Evolutionary conservation across 2,329 filamentous ascomycete genomes (phyloP).

Genomic region (Sporothrix phasma): DNA sequence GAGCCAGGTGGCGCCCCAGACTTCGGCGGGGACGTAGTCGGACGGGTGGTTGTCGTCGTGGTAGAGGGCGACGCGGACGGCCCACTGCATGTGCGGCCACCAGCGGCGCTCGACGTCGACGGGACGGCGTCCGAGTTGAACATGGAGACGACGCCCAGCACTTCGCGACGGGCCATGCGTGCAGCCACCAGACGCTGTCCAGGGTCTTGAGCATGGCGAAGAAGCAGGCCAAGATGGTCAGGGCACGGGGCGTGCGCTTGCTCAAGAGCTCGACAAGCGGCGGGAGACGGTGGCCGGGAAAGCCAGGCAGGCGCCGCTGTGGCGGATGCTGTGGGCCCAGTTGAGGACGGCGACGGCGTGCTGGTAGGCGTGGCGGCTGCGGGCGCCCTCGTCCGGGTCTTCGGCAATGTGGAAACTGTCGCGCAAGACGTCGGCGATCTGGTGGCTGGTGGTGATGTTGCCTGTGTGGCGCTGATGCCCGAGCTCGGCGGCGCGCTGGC

Average conservation of each 20-base stretch:
- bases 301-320: slow-evolving; percentile 48
- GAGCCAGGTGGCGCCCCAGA: slow-evolving; percentile 32
- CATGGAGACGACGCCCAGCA: slow-evolving; percentile 51
- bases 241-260: slow-evolving; percentile 48
- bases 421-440: slow-evolving; percentile 25
- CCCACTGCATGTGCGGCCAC: slow-evolving; percentile 54
- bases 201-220: slow-evolving; percentile 55
- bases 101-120: slow-evolving; percentile 35
- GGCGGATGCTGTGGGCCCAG: slow-evolving; percentile 53
- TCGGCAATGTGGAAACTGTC: slow-evolving; percentile 22
- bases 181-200: slow-evolving; percentile 58
- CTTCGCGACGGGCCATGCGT: slow-evolving; percentile 54
- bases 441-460: slow-evolving; percentile 11
- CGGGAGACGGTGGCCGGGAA: slow-evolving; percentile 56
- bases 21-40: slow-evolving; percentile 41
- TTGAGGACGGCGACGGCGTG: slow-evolving; percentile 57
- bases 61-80: slow-evolving; percentile 48
- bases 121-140: slow-evolving; percentile 45
- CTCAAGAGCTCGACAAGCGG: slow-evolving; percentile 52
- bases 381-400: slow-evolving; percentile 19
- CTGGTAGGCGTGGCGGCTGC: slow-evolving; percentile 47
- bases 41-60: slow-evolving; percentile 38
- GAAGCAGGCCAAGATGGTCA: slow-evolving; percentile 56
- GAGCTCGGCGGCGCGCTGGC: neutral
- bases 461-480: neutral